phyloP scores from a whole-genome alignment of 768 basidiomycete species.

The Tulasnella sp. region DNA sequence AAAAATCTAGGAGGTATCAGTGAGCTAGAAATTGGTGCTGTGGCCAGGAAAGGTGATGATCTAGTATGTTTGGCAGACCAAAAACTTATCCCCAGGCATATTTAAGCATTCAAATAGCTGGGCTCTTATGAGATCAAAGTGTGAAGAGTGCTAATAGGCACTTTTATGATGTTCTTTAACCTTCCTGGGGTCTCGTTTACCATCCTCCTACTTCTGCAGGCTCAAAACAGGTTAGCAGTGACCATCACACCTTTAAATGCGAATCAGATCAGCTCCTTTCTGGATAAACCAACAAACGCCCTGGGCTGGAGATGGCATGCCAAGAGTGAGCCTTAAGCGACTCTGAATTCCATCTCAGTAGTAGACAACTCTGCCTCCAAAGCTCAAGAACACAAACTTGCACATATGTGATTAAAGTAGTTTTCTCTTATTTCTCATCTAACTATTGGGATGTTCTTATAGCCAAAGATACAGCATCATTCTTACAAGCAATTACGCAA shows the following conservation, averaged over 20 bases:
- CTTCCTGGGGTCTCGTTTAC: constrained; percentile 90
- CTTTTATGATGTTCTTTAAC: constrained; percentile 88
- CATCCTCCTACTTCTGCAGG: constrained; percentile 57
- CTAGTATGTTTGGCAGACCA: constrained; percentile 15
- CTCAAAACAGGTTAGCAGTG: constrained; percentile 28
- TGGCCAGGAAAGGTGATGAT: constrained; percentile 24
- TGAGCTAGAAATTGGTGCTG: constrained; percentile 42
- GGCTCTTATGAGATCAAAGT: constrained; percentile 33
- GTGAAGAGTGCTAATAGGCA: constrained; percentile 59
- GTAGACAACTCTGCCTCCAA: too few species aligned
- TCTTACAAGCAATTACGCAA: constrained; percentile 42
- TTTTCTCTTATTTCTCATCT: not conserved
- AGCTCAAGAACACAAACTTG: not conserved
- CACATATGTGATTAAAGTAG: not conserved
- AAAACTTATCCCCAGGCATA: not conserved
- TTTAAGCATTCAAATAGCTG: constrained; percentile 23
- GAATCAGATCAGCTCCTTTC: constrained; percentile 45
- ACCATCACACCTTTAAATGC: constrained; percentile 24
- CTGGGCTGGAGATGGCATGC: constrained; percentile 85
- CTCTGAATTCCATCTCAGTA: too few species aligned
- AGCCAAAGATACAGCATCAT: constrained; percentile 38
- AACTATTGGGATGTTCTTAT: constrained; percentile 19
- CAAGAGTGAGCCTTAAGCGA: constrained; percentile 24
- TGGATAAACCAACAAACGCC: constrained; percentile 54
- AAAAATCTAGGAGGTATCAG: constrained; percentile 44